These are phyloP conservation scores for Thelephora ganbajun DNA, from an alignment of 768 basidiomycete genomes.

Conservation along the genomic window DNA sequence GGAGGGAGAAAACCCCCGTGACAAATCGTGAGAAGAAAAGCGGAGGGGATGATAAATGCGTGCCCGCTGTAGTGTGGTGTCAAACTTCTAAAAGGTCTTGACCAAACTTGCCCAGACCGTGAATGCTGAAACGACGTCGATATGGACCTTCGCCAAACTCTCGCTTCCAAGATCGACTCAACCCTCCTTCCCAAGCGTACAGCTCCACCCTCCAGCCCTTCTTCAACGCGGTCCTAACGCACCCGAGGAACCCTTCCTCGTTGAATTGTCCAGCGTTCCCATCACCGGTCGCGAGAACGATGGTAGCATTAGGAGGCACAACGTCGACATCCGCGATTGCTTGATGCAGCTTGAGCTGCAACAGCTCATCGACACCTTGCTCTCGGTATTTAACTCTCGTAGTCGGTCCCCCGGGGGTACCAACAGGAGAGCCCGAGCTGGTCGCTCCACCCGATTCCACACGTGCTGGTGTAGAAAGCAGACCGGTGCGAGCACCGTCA, in stretches of 20 bases:
- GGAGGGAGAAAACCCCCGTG: too few species aligned
- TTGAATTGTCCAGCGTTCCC: conserved; percentile 88
- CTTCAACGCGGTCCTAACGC: conserved; percentile 72
- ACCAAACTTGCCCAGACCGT: conserved; percentile 23
- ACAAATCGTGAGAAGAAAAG: too few species aligned
- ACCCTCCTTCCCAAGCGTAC: conserved; percentile 79
- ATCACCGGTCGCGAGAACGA: conserved; percentile 90
- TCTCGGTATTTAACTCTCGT: conserved; percentile 57
- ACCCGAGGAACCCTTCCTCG: conserved; percentile 85
- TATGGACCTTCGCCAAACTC: conserved; percentile 33
- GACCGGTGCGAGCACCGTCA: background rate
- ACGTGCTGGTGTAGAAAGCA: conserved; percentile 2
- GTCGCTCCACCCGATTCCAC: conserved; percentile 3
- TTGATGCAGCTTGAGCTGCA: conserved; percentile 88
- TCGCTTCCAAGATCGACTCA: conserved; percentile 66
- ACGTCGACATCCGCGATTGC: conserved; percentile 60
- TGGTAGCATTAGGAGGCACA: conserved; percentile 52
- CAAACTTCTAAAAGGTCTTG: conserved; percentile 22
- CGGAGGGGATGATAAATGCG: too few species aligned
- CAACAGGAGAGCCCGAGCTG: conserved; percentile 6
- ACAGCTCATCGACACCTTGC: conserved; percentile 89
- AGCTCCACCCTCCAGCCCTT: conserved; percentile 93
- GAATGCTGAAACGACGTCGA: conserved; percentile 17
- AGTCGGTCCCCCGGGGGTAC: conserved; percentile 8
- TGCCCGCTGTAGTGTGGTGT: background rate